Evolutionary conservation across 176 grass and related monocot species (phyloP).

Genomic region (Ensete glaucum): DNA sequence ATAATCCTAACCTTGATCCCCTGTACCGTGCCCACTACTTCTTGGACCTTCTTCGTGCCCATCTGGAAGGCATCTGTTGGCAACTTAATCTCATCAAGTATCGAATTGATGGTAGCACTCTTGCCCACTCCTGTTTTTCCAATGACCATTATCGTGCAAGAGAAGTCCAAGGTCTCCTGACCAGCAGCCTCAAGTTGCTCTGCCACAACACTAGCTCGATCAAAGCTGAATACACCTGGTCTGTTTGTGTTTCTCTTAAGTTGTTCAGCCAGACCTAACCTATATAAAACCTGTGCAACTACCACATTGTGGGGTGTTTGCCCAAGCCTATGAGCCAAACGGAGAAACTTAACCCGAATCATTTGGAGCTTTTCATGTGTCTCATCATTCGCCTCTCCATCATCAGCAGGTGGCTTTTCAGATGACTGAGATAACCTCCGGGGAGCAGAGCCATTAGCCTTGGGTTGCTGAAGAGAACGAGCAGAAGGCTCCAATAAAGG

Average conservation of each 20-base stretch:
- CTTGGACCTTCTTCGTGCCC: slow-evolving; percentile 64
- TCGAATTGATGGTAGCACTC: slow-evolving; percentile 90
- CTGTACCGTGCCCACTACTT: slow-evolving; percentile 58
- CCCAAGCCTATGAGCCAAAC: slow-evolving; percentile 72
- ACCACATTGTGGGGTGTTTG: slow-evolving; percentile 85
- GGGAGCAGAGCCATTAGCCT: slow-evolving; percentile 25
- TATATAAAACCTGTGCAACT: slow-evolving; percentile 91
- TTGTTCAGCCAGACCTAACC: slow-evolving; percentile 90
- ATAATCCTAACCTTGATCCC: slow-evolving; percentile 80
- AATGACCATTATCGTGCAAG: slow-evolving; percentile 86
- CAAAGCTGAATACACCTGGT: slow-evolving; percentile 53
- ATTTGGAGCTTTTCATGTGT: slow-evolving; percentile 82
- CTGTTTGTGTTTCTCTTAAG: slow-evolving; percentile 53
- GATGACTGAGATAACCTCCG: slow-evolving; percentile 32
- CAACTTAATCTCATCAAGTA: slow-evolving; percentile 56
- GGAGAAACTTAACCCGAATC: slow-evolving; percentile 84
- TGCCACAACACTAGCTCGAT: slow-evolving; percentile 61
- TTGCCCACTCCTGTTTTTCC: slow-evolving; percentile 94
- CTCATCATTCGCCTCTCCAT: slow-evolving; percentile 70
- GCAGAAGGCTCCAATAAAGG: slow-evolving; percentile 44
- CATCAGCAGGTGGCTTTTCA: slow-evolving; percentile 37
- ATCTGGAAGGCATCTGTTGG: slow-evolving; percentile 69
- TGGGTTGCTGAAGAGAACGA: slow-evolving; percentile 43
- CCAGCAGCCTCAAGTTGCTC: slow-evolving; percentile 72
- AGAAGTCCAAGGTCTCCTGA: slow-evolving; percentile 57